Evolutionary conservation across 305 asterid species (phyloP).

Genomic region (Fraxinus platypoda): DNA sequence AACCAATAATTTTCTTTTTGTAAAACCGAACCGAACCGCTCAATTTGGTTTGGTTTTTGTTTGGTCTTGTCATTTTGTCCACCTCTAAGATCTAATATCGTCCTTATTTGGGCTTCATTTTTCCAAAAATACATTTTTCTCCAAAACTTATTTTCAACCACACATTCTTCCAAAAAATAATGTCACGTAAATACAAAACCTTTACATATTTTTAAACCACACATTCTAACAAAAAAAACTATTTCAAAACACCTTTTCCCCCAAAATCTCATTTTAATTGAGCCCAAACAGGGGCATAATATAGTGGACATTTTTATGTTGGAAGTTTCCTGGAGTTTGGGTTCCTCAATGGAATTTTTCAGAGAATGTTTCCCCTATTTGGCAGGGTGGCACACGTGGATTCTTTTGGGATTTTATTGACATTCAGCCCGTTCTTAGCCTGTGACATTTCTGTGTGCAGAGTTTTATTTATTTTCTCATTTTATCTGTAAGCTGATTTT

Average conservation of each 20-base stretch:
- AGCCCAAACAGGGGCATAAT: neutral
- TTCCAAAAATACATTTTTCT: neutral
- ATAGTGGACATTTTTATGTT: neutral
- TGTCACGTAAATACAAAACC: neutral
- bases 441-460: neutral
- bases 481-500: neutral
- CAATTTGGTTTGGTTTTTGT: neutral
- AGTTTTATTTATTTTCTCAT: neutral
- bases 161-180: neutral
- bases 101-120: neutral
- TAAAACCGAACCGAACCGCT: neutral
- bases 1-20: neutral
- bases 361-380: neutral
- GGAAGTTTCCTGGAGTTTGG: neutral
- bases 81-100: neutral
- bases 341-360: neutral
- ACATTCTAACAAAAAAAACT: neutral
- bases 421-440: neutral
- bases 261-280: neutral
- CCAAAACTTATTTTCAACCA: too few relatives aligned
- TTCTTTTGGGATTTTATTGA: neutral
- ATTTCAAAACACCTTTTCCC: neutral
- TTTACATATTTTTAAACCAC: too few relatives aligned
- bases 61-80: neutral
- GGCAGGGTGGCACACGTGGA: neutral